These are phyloP conservation scores for Prunus armeniaca DNA, from an alignment of 306 rosid genomes.

Conservation along the genomic window DNA sequence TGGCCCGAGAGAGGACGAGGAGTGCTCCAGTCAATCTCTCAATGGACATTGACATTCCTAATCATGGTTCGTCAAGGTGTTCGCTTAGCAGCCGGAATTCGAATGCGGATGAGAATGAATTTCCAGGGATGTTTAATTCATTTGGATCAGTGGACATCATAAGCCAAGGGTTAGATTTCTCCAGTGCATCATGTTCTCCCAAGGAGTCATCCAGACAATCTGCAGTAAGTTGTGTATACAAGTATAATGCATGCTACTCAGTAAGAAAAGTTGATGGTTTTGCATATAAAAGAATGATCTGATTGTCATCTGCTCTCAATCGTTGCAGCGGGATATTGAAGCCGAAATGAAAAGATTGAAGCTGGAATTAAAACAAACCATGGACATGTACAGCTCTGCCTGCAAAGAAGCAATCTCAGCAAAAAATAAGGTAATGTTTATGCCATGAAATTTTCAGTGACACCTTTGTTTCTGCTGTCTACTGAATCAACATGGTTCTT, in stretches of 20 bases:
- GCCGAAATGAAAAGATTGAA: constrained; percentile 88
- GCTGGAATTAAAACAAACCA: constrained; percentile 89
- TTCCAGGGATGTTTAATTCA: background rate
- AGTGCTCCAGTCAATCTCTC: constrained; percentile 35
- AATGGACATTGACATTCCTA: constrained; percentile 37
- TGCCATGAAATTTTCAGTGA: background rate
- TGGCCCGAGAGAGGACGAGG: constrained; percentile 46
- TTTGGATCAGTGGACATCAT: constrained; percentile 43
- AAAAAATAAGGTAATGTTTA: constrained; percentile 61
- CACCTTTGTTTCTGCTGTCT: too few relatives aligned
- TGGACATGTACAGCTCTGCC: constrained; percentile 96
- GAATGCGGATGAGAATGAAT: constrained; percentile 40
- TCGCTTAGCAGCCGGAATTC: constrained; percentile 35
- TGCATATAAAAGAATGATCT: background rate
- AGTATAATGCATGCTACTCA: background rate
- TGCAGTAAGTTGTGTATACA: constrained; percentile 40
- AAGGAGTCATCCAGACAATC: constrained; percentile 28
- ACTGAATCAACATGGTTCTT: too few relatives aligned
- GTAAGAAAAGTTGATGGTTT: background rate
- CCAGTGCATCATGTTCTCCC: constrained; percentile 15
- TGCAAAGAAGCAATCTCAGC: constrained; percentile 98
- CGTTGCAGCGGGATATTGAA: constrained; percentile 61
- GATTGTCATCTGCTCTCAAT: constrained; percentile 15
- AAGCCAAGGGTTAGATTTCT: constrained; percentile 31
- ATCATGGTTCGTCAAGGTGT: constrained; percentile 32